Evolutionary conservation across 2,329 filamentous ascomycete genomes (phyloP).

Genomic region (Fonsecaea monophora): DNA sequence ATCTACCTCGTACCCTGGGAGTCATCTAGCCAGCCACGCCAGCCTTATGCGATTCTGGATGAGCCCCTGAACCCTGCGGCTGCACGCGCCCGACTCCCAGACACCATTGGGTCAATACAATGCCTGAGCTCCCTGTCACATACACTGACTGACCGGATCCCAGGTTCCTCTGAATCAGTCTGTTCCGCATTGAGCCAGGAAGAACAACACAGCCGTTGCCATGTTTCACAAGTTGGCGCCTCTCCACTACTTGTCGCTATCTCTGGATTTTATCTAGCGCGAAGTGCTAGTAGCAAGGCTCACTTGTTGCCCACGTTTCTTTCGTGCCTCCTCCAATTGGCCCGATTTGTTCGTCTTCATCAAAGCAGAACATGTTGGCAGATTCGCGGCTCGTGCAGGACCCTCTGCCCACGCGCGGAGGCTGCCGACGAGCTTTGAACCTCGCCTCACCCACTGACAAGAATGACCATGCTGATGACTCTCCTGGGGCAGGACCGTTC

Average conservation of each 20-base stretch:
- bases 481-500: background rate
- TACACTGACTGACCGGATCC: constrained; percentile 3
- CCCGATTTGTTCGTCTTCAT: background rate
- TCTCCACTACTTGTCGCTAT: background rate
- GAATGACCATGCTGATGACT: background rate
- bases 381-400: constrained; percentile 4
- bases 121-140: background rate
- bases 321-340: constrained; percentile 7
- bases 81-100: background rate
- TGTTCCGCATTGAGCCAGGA: background rate
- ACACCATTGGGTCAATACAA: background rate
- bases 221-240: constrained; percentile 7
- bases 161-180: background rate
- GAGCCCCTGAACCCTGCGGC: background rate
- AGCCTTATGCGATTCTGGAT: background rate
- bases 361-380: background rate
- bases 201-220: constrained; percentile 1
- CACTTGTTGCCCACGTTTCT: constrained; percentile 7
- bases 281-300: background rate
- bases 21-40: background rate
- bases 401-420: constrained; percentile 18
- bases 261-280: constrained; percentile 6
- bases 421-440: constrained; percentile 3
- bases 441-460: background rate
- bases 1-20: background rate